Evolutionary conservation across 345 rosid genomes (phyloP).

Genomic region (Limnanthes douglasii): DNA sequence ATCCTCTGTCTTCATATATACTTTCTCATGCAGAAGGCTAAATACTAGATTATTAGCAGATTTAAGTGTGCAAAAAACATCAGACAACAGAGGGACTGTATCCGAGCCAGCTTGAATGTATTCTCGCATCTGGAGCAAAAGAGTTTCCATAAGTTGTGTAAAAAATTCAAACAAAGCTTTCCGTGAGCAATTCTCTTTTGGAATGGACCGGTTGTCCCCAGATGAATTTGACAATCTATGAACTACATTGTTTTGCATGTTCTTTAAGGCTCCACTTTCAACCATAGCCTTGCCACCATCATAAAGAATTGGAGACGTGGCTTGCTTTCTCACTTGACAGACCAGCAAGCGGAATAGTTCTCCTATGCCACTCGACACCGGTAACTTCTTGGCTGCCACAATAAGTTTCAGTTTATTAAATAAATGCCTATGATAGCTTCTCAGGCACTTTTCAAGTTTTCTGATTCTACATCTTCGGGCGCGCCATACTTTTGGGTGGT

Average conservation of each 20-base stretch:
- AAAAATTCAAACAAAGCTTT: constrained; percentile 63
- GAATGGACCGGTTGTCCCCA: constrained; percentile 18
- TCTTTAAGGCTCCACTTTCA: constrained; percentile 18
- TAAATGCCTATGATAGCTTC: constrained; percentile 77
- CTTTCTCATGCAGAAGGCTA: constrained; percentile 29
- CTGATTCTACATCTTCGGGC: constrained; percentile 15
- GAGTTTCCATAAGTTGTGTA: constrained; percentile 74
- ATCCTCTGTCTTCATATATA: constrained; percentile 69
- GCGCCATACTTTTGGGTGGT: constrained; percentile 36
- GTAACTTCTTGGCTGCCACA: constrained; percentile 24
- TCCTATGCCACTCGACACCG: constrained; percentile 39
- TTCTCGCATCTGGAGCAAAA: constrained; percentile 37
- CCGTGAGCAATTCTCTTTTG: constrained; percentile 22
- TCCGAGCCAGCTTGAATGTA: constrained; percentile 23
- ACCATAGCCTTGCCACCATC: constrained; percentile 17
- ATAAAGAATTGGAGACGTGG: constrained; percentile 22
- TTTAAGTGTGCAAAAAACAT: constrained; percentile 31
- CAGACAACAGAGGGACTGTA: constrained; percentile 18
- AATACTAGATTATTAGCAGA: constrained; percentile 42
- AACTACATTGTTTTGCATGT: constrained; percentile 12
- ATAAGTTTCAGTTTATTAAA: constrained; percentile 46
- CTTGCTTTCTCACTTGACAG: constrained; percentile 39
- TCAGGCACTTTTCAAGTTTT: constrained; percentile 22
- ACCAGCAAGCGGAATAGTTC: constrained; percentile 48
- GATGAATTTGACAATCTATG: no score